Evolutionary conservation across 805 yeast genomes (phyloP).

Genomic region (Hanseniaspora occidentalis): DNA sequence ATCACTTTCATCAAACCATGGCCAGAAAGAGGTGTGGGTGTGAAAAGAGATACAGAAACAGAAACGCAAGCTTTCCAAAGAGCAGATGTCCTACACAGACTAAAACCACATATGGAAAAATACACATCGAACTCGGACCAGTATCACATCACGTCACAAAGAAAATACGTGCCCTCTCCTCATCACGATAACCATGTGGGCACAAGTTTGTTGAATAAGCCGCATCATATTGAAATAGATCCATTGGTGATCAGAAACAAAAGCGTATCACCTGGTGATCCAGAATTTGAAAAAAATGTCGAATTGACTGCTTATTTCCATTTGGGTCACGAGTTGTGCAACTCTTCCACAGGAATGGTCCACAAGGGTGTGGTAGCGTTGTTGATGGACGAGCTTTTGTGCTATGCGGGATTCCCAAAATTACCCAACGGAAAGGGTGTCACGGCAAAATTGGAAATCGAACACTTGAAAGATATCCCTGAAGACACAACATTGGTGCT

Average conservation of each 20-base stretch:
- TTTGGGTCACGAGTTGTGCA: conserved; percentile 52
- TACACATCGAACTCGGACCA: not conserved
- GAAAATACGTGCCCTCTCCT: conserved; percentile 40
- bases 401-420: conserved; percentile 72
- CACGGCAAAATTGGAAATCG: conserved; percentile 62
- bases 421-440: conserved; percentile 80
- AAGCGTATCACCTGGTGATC: conserved; percentile 31
- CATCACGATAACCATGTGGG: conserved; percentile 56
- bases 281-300: conserved; percentile 32
- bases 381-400: conserved; percentile 71
- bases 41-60: conserved; percentile 1
- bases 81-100: not conserved
- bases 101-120: not conserved
- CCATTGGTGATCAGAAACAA: conserved; percentile 28
- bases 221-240: conserved; percentile 56
- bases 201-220: conserved; percentile 60
- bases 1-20: conserved; percentile 20
- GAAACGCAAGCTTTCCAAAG: not conserved
- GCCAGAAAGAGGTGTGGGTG: conserved; percentile 18
- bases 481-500: conserved; percentile 56
- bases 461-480: conserved; percentile 37
- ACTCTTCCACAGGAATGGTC: conserved; percentile 51
- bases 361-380: conserved; percentile 77
- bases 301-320: conserved; percentile 57
- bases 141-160: conserved; percentile 15